These are phyloP conservation scores for Epichloe sylvatica DNA, from an alignment of 2,329 filamentous ascomycete genomes.

Conservation along the genomic window DNA sequence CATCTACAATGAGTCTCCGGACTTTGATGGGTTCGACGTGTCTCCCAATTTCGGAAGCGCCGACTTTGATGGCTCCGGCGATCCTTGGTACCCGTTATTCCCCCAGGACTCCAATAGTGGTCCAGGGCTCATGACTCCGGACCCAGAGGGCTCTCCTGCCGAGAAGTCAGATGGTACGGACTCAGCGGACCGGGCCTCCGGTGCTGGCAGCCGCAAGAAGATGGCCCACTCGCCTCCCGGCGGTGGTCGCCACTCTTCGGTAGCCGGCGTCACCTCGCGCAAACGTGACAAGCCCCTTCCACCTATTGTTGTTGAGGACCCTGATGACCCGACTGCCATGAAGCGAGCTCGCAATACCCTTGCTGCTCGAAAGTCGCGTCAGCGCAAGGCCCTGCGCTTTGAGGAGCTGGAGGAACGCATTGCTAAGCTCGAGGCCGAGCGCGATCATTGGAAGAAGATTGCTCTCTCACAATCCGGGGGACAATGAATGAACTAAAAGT, in stretches of 20 bases:
- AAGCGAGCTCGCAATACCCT: conserved; percentile 91
- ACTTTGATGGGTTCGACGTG: conserved; percentile 59
- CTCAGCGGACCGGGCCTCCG: conserved; percentile 24
- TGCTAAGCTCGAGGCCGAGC: conserved; percentile 50
- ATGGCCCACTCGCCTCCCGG: conserved; percentile 28
- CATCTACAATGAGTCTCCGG: conserved; percentile 63
- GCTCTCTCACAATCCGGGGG: conserved; percentile 26
- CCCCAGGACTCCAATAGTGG: conserved; percentile 30
- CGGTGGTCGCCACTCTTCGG: conserved; percentile 47
- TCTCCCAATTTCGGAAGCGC: conserved; percentile 60
- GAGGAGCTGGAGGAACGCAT: conserved; percentile 64
- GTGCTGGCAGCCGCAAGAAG: conserved; percentile 32
- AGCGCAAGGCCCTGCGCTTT: conserved; percentile 67
- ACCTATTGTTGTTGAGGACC: conserved; percentile 63
- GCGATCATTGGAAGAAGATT: conserved; percentile 50
- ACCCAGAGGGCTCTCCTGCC: conserved; percentile 28
- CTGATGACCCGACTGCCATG: conserved; percentile 60
- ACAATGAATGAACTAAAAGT: neutral
- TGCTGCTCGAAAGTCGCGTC: conserved; percentile 83
- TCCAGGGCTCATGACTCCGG: conserved; percentile 12
- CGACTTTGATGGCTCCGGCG: conserved; percentile 38
- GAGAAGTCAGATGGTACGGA: conserved; percentile 36
- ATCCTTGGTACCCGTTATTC: conserved; percentile 62
- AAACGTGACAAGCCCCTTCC: conserved; percentile 71
- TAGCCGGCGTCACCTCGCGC: conserved; percentile 57